Evolutionary conservation across 2,329 filamentous ascomycete genomes (phyloP).

Genomic region (Fusarium stilboides): DNA sequence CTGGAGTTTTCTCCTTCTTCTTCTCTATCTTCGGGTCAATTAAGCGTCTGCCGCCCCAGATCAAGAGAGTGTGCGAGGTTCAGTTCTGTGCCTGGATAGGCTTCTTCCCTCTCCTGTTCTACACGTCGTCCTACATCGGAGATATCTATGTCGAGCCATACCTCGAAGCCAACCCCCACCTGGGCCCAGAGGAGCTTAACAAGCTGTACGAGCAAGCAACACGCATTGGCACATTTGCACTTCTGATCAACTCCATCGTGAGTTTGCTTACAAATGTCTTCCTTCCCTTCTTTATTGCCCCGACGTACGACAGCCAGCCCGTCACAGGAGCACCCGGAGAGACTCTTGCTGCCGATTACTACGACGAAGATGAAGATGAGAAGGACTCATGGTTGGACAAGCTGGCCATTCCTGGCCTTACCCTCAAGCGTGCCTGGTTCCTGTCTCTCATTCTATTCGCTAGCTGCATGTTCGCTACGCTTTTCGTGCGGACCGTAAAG

Average conservation of each 20-base stretch:
- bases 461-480: constrained; percentile 84
- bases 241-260: constrained; percentile 89
- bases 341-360: constrained; percentile 48
- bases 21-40: constrained; percentile 82
- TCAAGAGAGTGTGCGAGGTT: constrained; percentile 84
- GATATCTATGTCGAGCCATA: constrained; percentile 92
- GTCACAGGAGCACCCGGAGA: constrained; percentile 53
- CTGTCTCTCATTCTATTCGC: constrained; percentile 88
- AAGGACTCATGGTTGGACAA: constrained; percentile 67
- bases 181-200: constrained; percentile 83
- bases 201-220: constrained; percentile 87
- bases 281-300: constrained; percentile 87
- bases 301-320: constrained; percentile 75
- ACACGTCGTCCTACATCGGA: constrained; percentile 93
- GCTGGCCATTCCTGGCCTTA: constrained; percentile 85
- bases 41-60: constrained; percentile 83
- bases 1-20: constrained; percentile 85
- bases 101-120: constrained; percentile 96
- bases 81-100: constrained; percentile 94
- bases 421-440: constrained; percentile 90
- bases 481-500: constrained; percentile 80
- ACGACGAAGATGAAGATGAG: constrained; percentile 53
- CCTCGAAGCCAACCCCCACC: constrained; percentile 82
- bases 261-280: constrained; percentile 87
- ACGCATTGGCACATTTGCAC: constrained; percentile 87